These are phyloP conservation scores for Chrysosphaeria jannelii DNA, from an alignment of 2,329 filamentous ascomycete genomes.

Conservation along the genomic window DNA sequence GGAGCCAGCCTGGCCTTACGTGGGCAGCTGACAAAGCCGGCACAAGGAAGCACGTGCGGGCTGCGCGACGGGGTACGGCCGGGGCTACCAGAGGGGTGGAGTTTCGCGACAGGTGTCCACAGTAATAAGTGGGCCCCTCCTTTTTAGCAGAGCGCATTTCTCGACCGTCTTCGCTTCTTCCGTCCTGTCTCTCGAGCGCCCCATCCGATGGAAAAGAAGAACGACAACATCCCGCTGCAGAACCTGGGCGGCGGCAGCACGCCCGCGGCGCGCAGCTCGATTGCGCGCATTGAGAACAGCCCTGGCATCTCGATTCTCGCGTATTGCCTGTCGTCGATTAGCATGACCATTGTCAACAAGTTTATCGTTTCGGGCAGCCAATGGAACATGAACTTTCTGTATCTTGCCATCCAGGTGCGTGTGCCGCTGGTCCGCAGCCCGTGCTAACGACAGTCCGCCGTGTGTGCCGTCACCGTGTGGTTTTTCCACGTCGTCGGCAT, in stretches of 20 bases:
- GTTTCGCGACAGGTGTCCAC: too few relatives aligned
- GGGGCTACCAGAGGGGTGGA: too few relatives aligned
- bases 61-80: too few relatives aligned
- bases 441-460: slow-evolving; percentile 32
- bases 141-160: too few relatives aligned
- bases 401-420: slow-evolving; percentile 61
- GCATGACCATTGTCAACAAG: slow-evolving; percentile 99
- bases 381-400: slow-evolving; percentile 94
- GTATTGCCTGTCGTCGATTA: slow-evolving; percentile 88
- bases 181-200: neutral
- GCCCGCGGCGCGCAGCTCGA: neutral
- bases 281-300: slow-evolving; percentile 35
- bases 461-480: slow-evolving; percentile 65
- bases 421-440: too few relatives aligned
- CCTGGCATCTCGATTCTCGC: slow-evolving; percentile 54
- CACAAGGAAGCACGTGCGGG: too few relatives aligned
- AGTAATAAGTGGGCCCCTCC: too few relatives aligned
- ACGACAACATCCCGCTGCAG: slow-evolving; percentile 28
- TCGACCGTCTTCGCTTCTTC: neutral
- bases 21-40: too few relatives aligned
- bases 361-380: slow-evolving; percentile 73
- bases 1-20: too few relatives aligned
- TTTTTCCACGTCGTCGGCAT: slow-evolving; percentile 52
- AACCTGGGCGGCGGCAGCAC: slow-evolving; percentile 1
- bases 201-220: slow-evolving; percentile 58